Percentiles rank a stretch among this genome's conserved stretches.
Conservation (phyloP, 305 asterid genomes). For the Stenogyne calaminthoides region DNA sequence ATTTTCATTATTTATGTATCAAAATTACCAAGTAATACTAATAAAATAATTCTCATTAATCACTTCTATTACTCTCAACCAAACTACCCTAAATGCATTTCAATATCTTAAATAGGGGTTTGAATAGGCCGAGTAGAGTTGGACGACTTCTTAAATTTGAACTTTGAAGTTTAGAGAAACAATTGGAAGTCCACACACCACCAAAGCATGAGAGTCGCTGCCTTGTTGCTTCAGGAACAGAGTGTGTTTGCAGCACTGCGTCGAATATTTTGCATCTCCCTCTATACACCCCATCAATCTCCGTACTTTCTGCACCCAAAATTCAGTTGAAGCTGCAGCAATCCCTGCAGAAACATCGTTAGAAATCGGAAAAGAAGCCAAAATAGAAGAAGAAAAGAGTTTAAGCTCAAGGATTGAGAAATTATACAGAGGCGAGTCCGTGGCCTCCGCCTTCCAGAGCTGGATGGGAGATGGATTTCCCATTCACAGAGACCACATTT, state of each 20-base stretch:
- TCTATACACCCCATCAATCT: slow-evolving; percentile 22
- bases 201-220: slow-evolving; percentile 48
- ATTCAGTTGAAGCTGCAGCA: slow-evolving; percentile 15
- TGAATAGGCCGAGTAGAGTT: too few relatives aligned
- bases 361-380: slow-evolving; percentile 35
- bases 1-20: too few relatives aligned
- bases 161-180: too few relatives aligned
- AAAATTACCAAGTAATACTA: too few relatives aligned
- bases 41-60: too few relatives aligned
- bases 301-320: slow-evolving; percentile 42
- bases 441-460: slow-evolving; percentile 73
- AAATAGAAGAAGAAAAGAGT: slow-evolving; percentile 41
- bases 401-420: slow-evolving; percentile 75
- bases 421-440: slow-evolving; percentile 54
- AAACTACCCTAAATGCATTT: too few relatives aligned
- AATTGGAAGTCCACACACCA: neutral
- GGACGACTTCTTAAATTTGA: too few relatives aligned
- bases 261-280: slow-evolving; percentile 47
- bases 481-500: slow-evolving; percentile 72
- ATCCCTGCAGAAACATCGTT: slow-evolving; percentile 25
- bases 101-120: too few relatives aligned
- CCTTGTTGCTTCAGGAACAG: slow-evolving; percentile 38
- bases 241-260: slow-evolving; percentile 43
- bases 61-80: too few relatives aligned
- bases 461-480: slow-evolving; percentile 99